phyloP scores from a whole-genome alignment of 2,329 filamentous ascomycete species.

The Bipolaris bicolor region DNA sequence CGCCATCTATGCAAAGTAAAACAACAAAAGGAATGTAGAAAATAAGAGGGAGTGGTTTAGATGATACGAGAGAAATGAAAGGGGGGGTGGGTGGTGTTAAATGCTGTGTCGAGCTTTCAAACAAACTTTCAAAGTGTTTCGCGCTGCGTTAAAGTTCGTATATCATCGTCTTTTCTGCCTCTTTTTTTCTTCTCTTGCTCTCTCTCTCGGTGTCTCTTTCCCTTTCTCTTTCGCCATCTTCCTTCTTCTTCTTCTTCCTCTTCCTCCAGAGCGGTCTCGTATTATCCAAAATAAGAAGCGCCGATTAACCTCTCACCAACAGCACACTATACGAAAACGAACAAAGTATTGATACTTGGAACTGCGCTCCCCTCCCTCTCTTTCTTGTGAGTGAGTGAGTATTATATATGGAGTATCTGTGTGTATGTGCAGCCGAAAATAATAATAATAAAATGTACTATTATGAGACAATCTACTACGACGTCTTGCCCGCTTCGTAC shows the following conservation, averaged over 20 bases:
- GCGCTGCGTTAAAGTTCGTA: conserved; percentile 16
- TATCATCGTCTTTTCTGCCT: conserved; percentile 9
- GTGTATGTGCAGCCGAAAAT: neutral
- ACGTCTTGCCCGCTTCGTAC: conserved; percentile 44
- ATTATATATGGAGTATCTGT: neutral
- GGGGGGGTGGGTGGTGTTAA: neutral
- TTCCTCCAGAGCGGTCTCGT: neutral
- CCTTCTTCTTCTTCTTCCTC: neutral
- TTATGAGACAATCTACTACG: neutral
- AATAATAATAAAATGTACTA: no score
- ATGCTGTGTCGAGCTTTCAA: conserved; percentile 6
- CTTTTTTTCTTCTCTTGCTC: neutral
- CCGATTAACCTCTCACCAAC: no score
- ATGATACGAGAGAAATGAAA: no score
- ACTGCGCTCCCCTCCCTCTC: no score
- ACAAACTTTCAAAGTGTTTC: neutral
- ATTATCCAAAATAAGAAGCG: neutral
- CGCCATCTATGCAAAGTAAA: no score
- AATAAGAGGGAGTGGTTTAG: no score
- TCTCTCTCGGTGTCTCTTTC: neutral
- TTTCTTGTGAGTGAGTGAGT: no score
- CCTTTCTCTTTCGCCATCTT: neutral
- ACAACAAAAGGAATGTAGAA: no score
- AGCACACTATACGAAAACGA: no score
- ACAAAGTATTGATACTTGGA: neutral